Evolutionary conservation across 768 basidiomycete species (phyloP).

Genomic region (Rhodotorula toruloides): DNA sequence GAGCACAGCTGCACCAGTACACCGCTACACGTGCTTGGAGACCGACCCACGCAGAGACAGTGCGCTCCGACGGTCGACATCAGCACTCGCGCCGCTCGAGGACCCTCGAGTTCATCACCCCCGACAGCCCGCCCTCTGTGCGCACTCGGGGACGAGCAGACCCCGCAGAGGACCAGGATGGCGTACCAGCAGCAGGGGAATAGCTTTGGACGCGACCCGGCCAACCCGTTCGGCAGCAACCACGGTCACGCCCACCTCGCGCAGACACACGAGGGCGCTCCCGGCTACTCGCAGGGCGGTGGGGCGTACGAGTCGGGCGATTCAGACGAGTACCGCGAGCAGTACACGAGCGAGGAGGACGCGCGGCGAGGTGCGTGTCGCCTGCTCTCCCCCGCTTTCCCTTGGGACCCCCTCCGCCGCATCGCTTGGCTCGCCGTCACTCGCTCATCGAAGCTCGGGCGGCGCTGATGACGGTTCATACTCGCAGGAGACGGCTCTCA

Average conservation of each 20-base stretch:
- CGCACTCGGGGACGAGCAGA: too few species aligned
- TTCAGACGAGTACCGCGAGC: conserved; percentile 31
- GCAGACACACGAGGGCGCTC: neutral
- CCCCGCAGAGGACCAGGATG: conserved; percentile 52
- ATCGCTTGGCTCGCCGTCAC: neutral
- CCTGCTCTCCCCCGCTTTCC: neutral
- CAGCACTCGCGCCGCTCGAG: too few species aligned
- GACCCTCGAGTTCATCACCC: too few species aligned
- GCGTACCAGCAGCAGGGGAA: conserved; percentile 21
- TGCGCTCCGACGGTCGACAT: too few species aligned
- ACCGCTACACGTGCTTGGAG: too few species aligned
- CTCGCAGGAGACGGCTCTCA: conserved; percentile 25
- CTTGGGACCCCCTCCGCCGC: neutral
- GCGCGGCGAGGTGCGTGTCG: conserved; percentile 4
- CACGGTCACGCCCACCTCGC: conserved; percentile 18
- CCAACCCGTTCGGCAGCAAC: conserved; percentile 30
- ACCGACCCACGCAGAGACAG: too few species aligned
- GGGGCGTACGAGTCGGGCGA: conserved; percentile 12
- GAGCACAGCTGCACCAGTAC: too few species aligned
- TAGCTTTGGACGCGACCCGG: conserved; percentile 13
- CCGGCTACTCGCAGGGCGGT: conserved; percentile 3
- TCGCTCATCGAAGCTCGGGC: neutral
- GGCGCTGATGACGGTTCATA: neutral
- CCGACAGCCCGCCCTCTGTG: too few species aligned
- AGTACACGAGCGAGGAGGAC: conserved; percentile 28